Percentiles rank a stretch among this genome's conserved stretches.
phyloP scores from a whole-genome alignment of 305 asterid genomes.

The Solanum chacoense region DNA sequence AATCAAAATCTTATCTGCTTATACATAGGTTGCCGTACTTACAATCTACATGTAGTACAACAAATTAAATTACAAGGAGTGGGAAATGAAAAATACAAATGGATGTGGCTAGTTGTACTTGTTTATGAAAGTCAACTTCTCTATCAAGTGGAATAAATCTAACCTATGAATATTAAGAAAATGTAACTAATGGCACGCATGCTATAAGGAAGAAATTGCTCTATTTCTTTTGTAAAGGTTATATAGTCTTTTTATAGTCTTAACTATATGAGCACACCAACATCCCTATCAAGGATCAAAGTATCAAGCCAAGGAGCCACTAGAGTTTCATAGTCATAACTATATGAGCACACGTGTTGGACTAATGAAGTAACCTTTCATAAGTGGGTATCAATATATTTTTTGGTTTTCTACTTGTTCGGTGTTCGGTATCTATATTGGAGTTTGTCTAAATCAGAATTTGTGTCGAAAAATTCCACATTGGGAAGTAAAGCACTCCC shows the following conservation, averaged over 20 bases:
- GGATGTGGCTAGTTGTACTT: neutral
- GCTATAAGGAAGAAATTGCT: neutral
- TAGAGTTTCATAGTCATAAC: neutral
- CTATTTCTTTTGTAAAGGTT: neutral
- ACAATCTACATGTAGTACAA: neutral
- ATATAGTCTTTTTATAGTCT: neutral
- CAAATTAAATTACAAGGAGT: neutral
- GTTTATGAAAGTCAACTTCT: neutral
- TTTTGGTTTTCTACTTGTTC: neutral
- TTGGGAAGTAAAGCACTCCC: neutral
- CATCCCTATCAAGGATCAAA: neutral
- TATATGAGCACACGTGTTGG: neutral
- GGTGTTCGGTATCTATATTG: neutral
- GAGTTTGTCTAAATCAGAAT: neutral
- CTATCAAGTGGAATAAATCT: neutral
- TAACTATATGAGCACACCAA: neutral
- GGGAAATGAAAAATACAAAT: neutral
- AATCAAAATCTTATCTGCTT: neutral
- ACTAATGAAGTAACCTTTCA: neutral
- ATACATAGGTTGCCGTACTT: neutral
- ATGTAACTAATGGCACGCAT: neutral
- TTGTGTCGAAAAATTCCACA: neutral
- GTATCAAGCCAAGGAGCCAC: neutral
- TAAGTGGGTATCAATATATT: neutral
- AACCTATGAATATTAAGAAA: neutral